Evolutionary conservation across 2,329 filamentous ascomycete genomes (phyloP), one percentile per base, ranked within the genome.

Genomic region (Emericellopsis cladophorae): DNA sequence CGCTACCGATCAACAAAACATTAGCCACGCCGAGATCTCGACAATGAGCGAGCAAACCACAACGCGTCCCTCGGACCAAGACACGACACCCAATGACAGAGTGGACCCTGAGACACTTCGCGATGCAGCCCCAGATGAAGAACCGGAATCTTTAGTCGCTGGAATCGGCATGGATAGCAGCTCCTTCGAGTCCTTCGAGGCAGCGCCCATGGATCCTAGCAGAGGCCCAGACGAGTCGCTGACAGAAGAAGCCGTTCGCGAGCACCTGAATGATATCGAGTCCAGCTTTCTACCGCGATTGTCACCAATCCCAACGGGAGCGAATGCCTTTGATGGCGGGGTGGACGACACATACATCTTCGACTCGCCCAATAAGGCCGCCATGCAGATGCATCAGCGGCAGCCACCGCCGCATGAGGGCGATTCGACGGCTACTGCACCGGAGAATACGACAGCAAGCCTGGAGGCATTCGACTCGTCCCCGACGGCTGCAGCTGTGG

Each of bases 201-300:
- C 59, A 23, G 55, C 56, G 6, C 56, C 58, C 21, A 51, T 62
- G 41, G 60, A 65, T 39, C 47, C 55, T 18, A 61, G 54, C 23
- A 46, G 47, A 12, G 48, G 39, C 14, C 45, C 50, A 9, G 60
- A 67, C 41, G 69, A 76, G 41, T 72, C 70, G 4, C 54, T 74
- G 34, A 68, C 67, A 35, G 72, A 76, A 47, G 65, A 68, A 37
- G 66, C 66, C 35, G 65, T 78, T 16, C 64, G 68, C 45, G 67
- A 69, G 42, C 75, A 80, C 51, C 56, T 81, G 16, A 67, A 72
- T 49, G 77, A 81, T 50, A 68, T 80, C 46, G 78, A 82, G 52
- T 81, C 77, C 29, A 81, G 77, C 58, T 81, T 81, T 51, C 54
- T 78, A 41, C 70, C 73, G 2, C 66, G 69, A 6, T 54, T 73